Base-by-base conservation (phyloP, 208 protist species). In the Acanthamoeba royreba region DNA sequence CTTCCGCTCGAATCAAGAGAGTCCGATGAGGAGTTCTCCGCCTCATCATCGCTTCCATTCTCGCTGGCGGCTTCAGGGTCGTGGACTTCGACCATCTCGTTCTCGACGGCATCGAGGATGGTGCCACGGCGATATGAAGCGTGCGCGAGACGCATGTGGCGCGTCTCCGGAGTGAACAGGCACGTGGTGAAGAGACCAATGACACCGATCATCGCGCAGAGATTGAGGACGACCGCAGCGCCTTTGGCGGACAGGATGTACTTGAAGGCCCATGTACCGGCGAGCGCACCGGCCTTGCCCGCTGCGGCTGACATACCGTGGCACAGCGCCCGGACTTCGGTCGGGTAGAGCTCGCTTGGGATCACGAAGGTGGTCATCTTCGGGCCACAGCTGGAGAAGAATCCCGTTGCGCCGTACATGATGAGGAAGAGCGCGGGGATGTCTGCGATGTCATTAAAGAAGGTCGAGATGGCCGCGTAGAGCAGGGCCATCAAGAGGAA, bases 301-400 rank as follows among this genome's bases (percentile, higher is more conserved):
- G 45, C 86, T 28, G 94, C 92, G 4, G 95, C 95, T 7, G 94
- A 94, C 40, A 96, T 61, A 52, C 95, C 95, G 94, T 96, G 94
- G 33, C 89, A 94, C 19, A 63, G 66, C 33, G 95, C 47, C 7
- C 93, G 79, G 3, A 94, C 49, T 17, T 66, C 46, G 15, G 94
- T 96, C 19, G 95, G 94, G 61, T 92, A 97, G 28, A 95, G 40
- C 69, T 96, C 96, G 42, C 58, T 94, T 11, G 96, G 95, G 19
- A 95, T 88, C 33, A 96, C 89, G 93, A 96, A 97, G 58, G 96
- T 97, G n/a, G 95, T 97, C 46, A 89, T 92, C 92, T 96, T 96
- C 25, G 96, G 96, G 0, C 96, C 96, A 49, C 85, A 97, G 88
- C 95, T 94, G n/a, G 95, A 86, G 81, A 96, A 96, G 52, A 97